A percentile compares a stretch with the other conserved stretches of the same genome.
These are phyloP conservation scores for Fusarium xylarioides DNA, from an alignment of 2,329 filamentous ascomycete species.

Conservation along the genomic window DNA sequence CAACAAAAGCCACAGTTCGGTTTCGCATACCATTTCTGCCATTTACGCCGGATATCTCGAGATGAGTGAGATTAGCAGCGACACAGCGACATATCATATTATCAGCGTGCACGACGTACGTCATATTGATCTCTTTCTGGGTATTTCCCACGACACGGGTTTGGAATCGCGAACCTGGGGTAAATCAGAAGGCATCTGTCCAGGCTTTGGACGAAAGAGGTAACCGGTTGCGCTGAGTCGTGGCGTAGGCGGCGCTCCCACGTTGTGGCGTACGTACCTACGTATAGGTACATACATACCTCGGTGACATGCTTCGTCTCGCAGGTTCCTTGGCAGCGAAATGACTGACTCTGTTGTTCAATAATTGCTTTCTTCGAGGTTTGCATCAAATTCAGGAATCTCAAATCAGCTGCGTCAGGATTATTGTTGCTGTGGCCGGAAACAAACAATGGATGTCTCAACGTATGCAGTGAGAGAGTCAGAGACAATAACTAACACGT, in stretches of 20 bases:
- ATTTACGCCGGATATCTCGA: not conserved
- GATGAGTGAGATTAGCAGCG: conserved; percentile 10
- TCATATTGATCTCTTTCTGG: conserved; percentile 4
- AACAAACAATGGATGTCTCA: conserved; percentile 3
- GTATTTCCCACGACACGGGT: not conserved
- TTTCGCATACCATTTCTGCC: conserved; percentile 6
- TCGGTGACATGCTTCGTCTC: conserved; percentile 18
- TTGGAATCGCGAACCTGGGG: conserved; percentile 8
- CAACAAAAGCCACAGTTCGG: conserved; percentile 15
- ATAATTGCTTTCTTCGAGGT: not conserved
- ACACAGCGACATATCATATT: conserved; percentile 1
- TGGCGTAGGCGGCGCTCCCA: conserved; percentile 30
- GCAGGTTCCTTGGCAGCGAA: not conserved
- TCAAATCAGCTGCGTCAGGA: conserved; percentile 6
- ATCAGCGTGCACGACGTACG: conserved; percentile 14
- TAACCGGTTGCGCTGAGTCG: not conserved
- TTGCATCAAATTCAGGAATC: not conserved
- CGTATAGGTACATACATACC: not conserved
- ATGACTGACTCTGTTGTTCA: not conserved
- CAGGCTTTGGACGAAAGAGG: conserved; percentile 14
- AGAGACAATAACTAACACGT: not conserved
- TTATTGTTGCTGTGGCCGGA: conserved; percentile 1
- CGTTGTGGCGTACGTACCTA: conserved; percentile 4
- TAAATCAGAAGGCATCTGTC: conserved; percentile 4
- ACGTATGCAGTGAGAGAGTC: not conserved